A percentile compares a stretch with the other conserved stretches of the same genome.
phyloP scores from a whole-genome alignment of 805 yeast genomes.

The Saturnispora kantuleensis region DNA sequence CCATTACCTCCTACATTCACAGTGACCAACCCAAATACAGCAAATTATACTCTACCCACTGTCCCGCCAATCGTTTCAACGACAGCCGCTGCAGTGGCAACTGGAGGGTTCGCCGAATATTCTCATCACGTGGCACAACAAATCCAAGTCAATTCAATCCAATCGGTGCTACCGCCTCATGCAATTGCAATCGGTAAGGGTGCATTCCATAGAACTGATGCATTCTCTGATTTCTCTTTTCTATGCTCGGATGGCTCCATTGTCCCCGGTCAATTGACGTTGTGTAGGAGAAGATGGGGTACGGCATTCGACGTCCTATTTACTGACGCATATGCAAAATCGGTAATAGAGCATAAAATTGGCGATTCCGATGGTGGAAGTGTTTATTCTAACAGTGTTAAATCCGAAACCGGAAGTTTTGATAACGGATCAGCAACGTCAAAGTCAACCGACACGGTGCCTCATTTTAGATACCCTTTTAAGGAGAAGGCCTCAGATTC shows the following conservation, averaged over 20 bases:
- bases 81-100: constrained; percentile 3
- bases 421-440: constrained; percentile 12
- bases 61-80: background rate
- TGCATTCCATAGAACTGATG: constrained; percentile 56
- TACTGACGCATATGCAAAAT: constrained; percentile 54
- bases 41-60: background rate
- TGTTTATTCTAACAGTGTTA: background rate
- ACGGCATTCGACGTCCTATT: constrained; percentile 52
- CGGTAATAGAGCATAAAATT: constrained; percentile 28
- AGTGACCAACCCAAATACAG: background rate
- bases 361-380: constrained; percentile 4
- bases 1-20: background rate
- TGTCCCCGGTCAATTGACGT: constrained; percentile 49
- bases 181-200: constrained; percentile 72
- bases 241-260: constrained; percentile 61
- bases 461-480: constrained; percentile 61
- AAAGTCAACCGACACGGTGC: constrained; percentile 24
- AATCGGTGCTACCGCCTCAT: constrained; percentile 65
- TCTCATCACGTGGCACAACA: constrained; percentile 71
- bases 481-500: constrained; percentile 33
- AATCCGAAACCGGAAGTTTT: background rate
- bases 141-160: constrained; percentile 51
- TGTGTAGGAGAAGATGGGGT: constrained; percentile 73
- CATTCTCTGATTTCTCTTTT: constrained; percentile 62
- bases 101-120: constrained; percentile 52